Base-by-base conservation (phyloP, 805 yeast species). In the Teunomyces gatunensis region DNA sequence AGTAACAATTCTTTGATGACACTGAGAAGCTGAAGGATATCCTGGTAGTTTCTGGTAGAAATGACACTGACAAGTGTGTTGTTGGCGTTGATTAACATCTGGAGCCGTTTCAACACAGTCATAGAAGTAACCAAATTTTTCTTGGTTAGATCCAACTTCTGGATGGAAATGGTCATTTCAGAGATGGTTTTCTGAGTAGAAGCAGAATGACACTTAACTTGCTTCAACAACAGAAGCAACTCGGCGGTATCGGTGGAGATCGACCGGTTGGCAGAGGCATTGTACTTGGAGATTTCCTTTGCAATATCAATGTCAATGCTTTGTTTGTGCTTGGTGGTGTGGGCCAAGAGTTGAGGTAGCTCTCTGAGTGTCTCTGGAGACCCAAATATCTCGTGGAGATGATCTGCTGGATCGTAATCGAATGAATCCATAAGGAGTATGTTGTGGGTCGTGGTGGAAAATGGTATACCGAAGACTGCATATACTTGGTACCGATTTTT, bases 21-120 rank as follows among this genome's bases (percentile, higher is more conserved):
- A 13, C 82, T 78, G 35, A 89, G 68, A 17, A 85, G 68, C 36
- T 78, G 80, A 5, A 77, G 73, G 23, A 88, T 83, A 46, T 85
- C 84, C 33, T 61, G 56, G 58, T 81, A 81, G 44, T 78, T 71
- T 42, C 77, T 74, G 10, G 69, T 70, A 18, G 73, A 65, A 1
- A 79, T 69, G 44, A 79, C 69, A 5, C 66, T 59, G 13, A 74
- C 74, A 40, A 89, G 73, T 52, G 80, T 80, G 36, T 82, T 83
- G 61, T 83, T 84, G 2, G 95, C 91, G 17, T 81, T 83, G 5
- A 87, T 77, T 42, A 94, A 73, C 88, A 91, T 91, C 59, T 90
- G 96, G 33, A 94, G 72, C 51, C 96, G 78, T 58, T 92, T 88
- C 54, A 92, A 73, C 32, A 90, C 83, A 1, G 95, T 89, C 87